Evolutionary conservation across 441 rosid species (phyloP).

Genomic region (Corymbia calophylla): DNA sequence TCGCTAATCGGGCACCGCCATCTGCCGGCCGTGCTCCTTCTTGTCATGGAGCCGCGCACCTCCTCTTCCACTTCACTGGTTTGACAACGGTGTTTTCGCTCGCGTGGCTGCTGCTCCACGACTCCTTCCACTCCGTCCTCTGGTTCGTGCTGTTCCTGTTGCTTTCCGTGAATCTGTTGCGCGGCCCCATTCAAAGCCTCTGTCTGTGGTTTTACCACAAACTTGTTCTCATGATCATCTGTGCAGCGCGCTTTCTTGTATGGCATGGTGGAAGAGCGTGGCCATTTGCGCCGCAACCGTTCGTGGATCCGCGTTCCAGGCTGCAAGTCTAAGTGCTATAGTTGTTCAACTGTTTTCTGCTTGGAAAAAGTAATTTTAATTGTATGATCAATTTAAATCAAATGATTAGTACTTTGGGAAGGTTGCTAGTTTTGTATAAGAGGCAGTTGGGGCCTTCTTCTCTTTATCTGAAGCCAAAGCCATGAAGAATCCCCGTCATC

Average conservation of each 20-base stretch:
- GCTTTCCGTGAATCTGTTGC: neutral
- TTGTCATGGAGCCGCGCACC: neutral
- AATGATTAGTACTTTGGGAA: no score
- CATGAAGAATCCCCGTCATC: no score
- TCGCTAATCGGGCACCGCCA: neutral
- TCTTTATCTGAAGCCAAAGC: no score
- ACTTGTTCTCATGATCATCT: neutral
- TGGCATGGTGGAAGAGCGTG: neutral
- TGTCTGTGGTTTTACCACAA: neutral
- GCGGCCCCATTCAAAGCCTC: neutral
- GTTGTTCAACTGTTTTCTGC: neutral
- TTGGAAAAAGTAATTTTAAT: no score
- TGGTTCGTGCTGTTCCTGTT: neutral
- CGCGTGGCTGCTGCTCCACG: neutral
- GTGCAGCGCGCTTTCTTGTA: fast-evolving
- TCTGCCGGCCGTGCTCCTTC: fast-evolving
- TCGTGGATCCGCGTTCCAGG: neutral
- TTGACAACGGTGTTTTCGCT: neutral
- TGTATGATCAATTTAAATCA: no score
- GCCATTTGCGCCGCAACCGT: fast-evolving
- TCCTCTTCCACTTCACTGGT: neutral
- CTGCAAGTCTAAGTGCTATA: neutral
- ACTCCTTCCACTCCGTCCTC: neutral
- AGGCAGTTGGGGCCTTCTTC: no score
- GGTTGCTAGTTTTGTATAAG: no score